Conservation (phyloP, 192 early-diverging fungal genomes). For the Coemansia sp. region DNA sequence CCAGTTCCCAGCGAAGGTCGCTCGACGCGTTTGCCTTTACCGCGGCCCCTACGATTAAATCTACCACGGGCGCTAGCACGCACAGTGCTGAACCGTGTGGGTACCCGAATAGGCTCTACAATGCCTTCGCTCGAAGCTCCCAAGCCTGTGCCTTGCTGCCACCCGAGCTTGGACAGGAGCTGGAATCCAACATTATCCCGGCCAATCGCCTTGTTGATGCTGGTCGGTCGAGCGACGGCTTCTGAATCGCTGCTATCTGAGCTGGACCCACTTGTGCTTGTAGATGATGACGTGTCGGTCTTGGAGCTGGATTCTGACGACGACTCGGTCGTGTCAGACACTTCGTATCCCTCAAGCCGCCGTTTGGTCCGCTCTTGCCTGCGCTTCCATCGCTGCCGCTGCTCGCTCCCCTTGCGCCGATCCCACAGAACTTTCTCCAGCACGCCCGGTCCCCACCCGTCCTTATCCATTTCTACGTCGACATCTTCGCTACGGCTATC, state of each 20-base stretch:
- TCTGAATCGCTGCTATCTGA: neutral
- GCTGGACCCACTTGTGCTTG: neutral
- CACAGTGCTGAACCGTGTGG: conserved; percentile 33
- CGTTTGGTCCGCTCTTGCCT: conserved; percentile 13
- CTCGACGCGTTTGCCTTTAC: neutral
- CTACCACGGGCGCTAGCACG: conserved; percentile 7
- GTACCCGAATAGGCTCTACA: conserved; percentile 31
- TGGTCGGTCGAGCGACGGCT: neutral
- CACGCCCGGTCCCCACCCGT: conserved; percentile 35
- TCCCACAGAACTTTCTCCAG: conserved; percentile 37
- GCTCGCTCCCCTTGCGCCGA: conserved; percentile 18
- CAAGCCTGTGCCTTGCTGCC: conserved; percentile 46
- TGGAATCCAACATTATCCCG: conserved; percentile 46
- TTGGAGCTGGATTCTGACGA: conserved; percentile 3
- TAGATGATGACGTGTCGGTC: conserved; percentile 1
- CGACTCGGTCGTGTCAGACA: conserved; percentile 6
- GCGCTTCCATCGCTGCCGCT: conserved; percentile 20
- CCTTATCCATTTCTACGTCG: conserved; percentile 17
- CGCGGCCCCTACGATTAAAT: neutral
- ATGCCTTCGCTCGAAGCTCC: conserved; percentile 39
- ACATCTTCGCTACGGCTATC: neutral
- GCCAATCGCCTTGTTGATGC: conserved; percentile 37
- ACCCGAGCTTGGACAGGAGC: conserved; percentile 43
- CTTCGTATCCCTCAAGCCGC: conserved; percentile 7
- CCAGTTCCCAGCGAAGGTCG: conserved; percentile 36